Conservation (phyloP, 306 rosid genomes). For the Arachis stenosperma region DNA sequence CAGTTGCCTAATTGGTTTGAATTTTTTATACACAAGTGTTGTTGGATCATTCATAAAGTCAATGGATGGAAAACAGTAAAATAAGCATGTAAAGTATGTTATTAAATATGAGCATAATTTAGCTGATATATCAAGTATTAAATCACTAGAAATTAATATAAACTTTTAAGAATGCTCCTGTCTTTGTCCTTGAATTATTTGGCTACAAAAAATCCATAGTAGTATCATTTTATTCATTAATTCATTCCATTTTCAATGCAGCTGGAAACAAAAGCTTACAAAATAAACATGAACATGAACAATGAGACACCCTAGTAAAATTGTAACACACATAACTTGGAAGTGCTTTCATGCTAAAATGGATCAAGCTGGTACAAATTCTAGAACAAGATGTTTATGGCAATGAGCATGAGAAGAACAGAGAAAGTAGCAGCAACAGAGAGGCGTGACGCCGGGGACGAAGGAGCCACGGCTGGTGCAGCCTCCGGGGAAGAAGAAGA, state of each 20-base stretch:
- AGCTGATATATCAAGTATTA: no score
- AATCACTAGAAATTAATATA: no score
- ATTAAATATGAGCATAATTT: no score
- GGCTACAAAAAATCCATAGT: not conserved
- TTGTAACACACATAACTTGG: not conserved
- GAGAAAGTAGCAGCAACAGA: not conserved
- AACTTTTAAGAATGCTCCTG: no score
- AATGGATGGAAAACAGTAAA: slow-evolving; percentile 7
- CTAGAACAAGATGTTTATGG: slow-evolving; percentile 16
- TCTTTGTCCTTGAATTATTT: not conserved
- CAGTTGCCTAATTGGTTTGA: slow-evolving; percentile 5
- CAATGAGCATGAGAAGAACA: slow-evolving; percentile 4
- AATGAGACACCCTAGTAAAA: not conserved
- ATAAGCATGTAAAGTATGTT: not conserved
- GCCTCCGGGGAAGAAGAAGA: not conserved
- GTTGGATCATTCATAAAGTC: slow-evolving; percentile 29
- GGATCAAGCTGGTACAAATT: not conserved
- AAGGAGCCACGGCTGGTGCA: not conserved
- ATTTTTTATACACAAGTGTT: not conserved
- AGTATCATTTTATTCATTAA: not conserved
- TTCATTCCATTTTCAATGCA: not conserved
- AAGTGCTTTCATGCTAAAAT: not conserved
- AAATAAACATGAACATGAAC: not conserved
- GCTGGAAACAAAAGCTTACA: not conserved
- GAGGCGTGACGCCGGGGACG: not conserved